Percentiles rank a stretch among this genome's conserved stretches.
These are phyloP conservation scores for Hyaloscypha bicolor DNA, from an alignment of 495 filamentous ascomycete species.

Conservation along the genomic window DNA sequence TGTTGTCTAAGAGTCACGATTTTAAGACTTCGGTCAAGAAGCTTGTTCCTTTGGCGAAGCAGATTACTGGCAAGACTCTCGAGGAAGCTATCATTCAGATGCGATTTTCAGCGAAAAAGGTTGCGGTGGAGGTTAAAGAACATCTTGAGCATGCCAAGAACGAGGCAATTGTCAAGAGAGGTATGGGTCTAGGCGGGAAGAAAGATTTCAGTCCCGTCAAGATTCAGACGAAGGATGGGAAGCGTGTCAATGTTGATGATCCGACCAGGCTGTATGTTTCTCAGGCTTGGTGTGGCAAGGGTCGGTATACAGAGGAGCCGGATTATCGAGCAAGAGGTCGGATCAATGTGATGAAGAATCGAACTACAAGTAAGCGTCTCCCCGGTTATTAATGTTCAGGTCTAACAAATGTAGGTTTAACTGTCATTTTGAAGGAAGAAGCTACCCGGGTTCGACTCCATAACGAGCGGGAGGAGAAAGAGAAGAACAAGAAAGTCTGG, in stretches of 20 bases:
- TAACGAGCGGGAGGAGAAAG: constrained; percentile 72
- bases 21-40: constrained; percentile 89
- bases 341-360: constrained; percentile 61
- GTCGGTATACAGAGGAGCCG: constrained; percentile 53
- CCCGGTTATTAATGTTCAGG: neutral
- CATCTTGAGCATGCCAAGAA: constrained; percentile 80
- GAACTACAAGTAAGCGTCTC: constrained; percentile 68
- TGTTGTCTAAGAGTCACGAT: constrained; percentile 60
- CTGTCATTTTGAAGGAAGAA: constrained; percentile 88
- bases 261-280: constrained; percentile 79
- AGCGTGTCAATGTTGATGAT: constrained; percentile 65
- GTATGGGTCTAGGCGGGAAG: constrained; percentile 72
- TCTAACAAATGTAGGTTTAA: constrained; percentile 57
- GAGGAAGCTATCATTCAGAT: constrained; percentile 94
- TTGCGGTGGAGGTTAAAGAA: constrained; percentile 72
- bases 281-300: constrained; percentile 88
- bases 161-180: constrained; percentile 70
- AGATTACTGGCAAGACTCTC: constrained; percentile 88
- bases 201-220: constrained; percentile 37
- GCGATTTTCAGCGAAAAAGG: constrained; percentile 94
- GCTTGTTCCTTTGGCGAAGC: constrained; percentile 75
- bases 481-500: constrained; percentile 75
- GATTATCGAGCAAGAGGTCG: constrained; percentile 72
- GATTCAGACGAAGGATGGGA: constrained; percentile 58
- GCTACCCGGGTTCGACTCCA: constrained; percentile 79